A percentile compares a stretch with the other conserved stretches of the same genome.
These are phyloP conservation scores for Oryza officinalis DNA, from an alignment of 176 grass and related monocot genomes.

Conservation along the genomic window DNA sequence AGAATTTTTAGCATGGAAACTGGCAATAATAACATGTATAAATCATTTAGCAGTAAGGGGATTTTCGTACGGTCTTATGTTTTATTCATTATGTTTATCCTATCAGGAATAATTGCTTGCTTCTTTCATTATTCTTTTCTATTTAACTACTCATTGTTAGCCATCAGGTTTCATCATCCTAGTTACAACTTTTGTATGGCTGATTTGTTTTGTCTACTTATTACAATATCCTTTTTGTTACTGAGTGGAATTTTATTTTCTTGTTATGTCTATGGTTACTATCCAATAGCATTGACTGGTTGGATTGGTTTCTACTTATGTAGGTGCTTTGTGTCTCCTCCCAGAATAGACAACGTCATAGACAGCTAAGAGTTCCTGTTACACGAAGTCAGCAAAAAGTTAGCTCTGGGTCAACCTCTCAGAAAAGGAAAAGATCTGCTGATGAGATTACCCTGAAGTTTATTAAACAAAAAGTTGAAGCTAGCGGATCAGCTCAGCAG, in stretches of 20 bases:
- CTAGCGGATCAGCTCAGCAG: conserved; percentile 28
- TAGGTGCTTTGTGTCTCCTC: conserved; percentile 82
- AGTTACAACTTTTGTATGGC: too few species aligned
- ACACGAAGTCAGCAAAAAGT: conserved; percentile 39
- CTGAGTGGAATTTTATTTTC: not conserved
- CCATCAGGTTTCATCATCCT: too few species aligned
- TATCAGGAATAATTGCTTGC: too few species aligned
- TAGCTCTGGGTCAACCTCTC: conserved; percentile 40
- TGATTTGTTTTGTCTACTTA: too few species aligned
- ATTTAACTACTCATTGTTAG: too few species aligned
- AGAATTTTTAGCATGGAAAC: too few species aligned
- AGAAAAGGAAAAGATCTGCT: conserved; percentile 65
- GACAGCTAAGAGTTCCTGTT: conserved; percentile 30
- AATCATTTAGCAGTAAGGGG: too few species aligned
- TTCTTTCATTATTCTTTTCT: too few species aligned
- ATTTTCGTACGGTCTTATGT: too few species aligned
- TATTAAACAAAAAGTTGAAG: conserved; percentile 34
- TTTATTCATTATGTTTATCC: too few species aligned
- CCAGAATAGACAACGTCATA: conserved; percentile 23
- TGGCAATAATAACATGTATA: too few species aligned
- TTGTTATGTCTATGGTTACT: not conserved
- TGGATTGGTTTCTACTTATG: conserved; percentile 10
- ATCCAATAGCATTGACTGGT: conserved; percentile 22
- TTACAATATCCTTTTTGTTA: not conserved
- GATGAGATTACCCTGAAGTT: conserved; percentile 27